A percentile compares a stretch with the other conserved stretches of the same genome.
These are phyloP conservation scores for Hortaea werneckii DNA, from an alignment of 2,329 filamentous ascomycete genomes.

Conservation along the genomic window DNA sequence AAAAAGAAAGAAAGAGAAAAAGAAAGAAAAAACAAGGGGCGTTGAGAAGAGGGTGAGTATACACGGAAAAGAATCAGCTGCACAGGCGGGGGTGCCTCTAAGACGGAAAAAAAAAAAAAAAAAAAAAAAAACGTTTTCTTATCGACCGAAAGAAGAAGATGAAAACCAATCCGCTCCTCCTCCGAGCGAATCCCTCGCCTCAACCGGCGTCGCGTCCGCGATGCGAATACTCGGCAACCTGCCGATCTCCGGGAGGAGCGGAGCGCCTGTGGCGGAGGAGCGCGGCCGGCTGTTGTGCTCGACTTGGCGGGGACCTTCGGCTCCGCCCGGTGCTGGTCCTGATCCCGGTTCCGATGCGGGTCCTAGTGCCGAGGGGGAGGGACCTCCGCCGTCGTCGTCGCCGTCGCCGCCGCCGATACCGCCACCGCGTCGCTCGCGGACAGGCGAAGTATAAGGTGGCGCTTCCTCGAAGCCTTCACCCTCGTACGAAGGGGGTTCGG, in stretches of 20 bases:
- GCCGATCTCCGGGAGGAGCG: conserved; percentile 29
- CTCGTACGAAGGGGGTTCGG: conserved; percentile 27
- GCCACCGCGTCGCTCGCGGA: conserved; percentile 10
- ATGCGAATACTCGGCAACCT: conserved; percentile 36
- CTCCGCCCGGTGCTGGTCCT: background rate
- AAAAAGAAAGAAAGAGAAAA: too few relatives aligned
- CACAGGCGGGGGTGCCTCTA: too few relatives aligned
- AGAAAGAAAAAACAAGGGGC: too few relatives aligned
- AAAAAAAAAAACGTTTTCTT: too few relatives aligned
- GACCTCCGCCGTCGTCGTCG: conserved; percentile 3
- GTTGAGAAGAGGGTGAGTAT: too few relatives aligned
- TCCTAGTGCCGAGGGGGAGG: background rate
- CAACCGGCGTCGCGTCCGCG: conserved; percentile 27
- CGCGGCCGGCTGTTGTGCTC: background rate
- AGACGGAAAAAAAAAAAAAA: too few relatives aligned
- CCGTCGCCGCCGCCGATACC: background rate
- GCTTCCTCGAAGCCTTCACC: conserved; percentile 33
- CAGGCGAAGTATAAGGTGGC: conserved; percentile 38
- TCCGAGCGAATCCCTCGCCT: conserved; percentile 6
- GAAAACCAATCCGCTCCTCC: too few relatives aligned
- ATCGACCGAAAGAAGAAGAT: too few relatives aligned
- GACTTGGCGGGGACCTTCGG: background rate
- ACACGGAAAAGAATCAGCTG: too few relatives aligned
- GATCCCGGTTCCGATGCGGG: background rate
- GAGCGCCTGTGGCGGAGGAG: conserved; percentile 11